phyloP scores from a whole-genome alignment of 345 rosid genomes.

The Gossypium bickii region DNA sequence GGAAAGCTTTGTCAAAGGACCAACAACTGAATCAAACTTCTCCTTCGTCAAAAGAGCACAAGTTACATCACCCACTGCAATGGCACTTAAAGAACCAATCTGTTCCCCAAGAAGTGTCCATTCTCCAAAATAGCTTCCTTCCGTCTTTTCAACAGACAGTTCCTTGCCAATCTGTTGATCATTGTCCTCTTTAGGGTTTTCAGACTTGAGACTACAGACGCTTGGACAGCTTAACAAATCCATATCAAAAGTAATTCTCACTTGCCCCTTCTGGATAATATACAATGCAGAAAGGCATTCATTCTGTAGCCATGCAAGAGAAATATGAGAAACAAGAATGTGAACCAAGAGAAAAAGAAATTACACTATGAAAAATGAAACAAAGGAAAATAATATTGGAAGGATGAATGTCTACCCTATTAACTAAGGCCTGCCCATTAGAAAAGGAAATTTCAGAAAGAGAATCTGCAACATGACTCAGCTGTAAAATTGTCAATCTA shows the following conservation, averaged over 20 bases:
- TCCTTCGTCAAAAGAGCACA: conserved; percentile 85
- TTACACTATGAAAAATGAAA: not conserved
- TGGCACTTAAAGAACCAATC: conserved; percentile 58
- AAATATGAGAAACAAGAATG: conserved; percentile 19
- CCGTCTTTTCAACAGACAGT: conserved; percentile 64
- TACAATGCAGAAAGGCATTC: conserved; percentile 58
- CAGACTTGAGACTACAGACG: conserved; percentile 62
- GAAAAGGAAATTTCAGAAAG: conserved; percentile 73
- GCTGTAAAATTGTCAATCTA: conserved; percentile 86
- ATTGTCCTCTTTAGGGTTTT: conserved; percentile 33
- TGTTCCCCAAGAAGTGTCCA: conserved; percentile 88
- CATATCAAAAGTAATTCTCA: conserved; percentile 58
- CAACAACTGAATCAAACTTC: conserved; percentile 70
- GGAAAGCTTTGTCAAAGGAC: conserved; percentile 69
- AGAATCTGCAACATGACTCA: conserved; percentile 82
- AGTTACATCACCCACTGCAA: conserved; percentile 73
- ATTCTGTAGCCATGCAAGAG: conserved; percentile 45
- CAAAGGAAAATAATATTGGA: conserved; percentile 11
- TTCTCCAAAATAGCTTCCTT: conserved; percentile 94
- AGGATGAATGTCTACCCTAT: conserved; percentile 47
- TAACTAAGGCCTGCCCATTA: conserved; percentile 68
- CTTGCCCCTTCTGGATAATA: conserved; percentile 82
- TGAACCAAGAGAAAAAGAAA: conserved; percentile 3
- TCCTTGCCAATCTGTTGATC: conserved; percentile 30
- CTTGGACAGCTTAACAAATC: conserved; percentile 51